Percentiles rank a stretch among this genome's conserved stretches.
Evolutionary conservation across 2,329 filamentous ascomycete species (phyloP).

Genomic region (Botryotinia calthae): DNA sequence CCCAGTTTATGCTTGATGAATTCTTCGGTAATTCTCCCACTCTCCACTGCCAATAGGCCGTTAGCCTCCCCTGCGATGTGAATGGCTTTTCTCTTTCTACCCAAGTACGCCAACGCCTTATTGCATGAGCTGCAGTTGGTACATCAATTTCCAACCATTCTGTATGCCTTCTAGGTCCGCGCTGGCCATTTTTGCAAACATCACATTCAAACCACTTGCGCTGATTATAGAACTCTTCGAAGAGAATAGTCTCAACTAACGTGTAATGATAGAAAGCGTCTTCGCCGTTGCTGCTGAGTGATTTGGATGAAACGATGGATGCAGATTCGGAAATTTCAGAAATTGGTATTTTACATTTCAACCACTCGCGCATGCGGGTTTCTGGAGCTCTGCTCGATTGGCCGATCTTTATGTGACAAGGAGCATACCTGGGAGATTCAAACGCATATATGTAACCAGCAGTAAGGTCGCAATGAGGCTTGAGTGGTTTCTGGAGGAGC

Average conservation of each 20-base stretch:
- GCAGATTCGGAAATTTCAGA: neutral
- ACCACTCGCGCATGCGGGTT: conserved; percentile 18
- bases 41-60: conserved; percentile 26
- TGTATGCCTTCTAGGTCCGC: conserved; percentile 12
- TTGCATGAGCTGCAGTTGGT: conserved; percentile 18
- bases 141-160: conserved; percentile 27
- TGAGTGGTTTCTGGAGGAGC: neutral
- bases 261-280: conserved; percentile 23
- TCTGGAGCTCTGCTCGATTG: conserved; percentile 17
- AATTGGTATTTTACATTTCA: conserved; percentile 20
- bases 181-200: neutral
- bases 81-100: conserved; percentile 23
- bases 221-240: conserved; percentile 22
- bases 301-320: neutral
- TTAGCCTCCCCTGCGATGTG: conserved; percentile 17
- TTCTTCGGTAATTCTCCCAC: conserved; percentile 20
- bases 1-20: conserved; percentile 23
- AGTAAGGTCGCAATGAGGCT: neutral
- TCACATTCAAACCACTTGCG: conserved; percentile 21
- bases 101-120: conserved; percentile 26
- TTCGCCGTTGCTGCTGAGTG: neutral
- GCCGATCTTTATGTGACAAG: conserved; percentile 23
- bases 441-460: conserved; percentile 2
- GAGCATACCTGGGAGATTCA: conserved; percentile 8
- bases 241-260: conserved; percentile 23